Base-by-base conservation (phyloP, 108 stramenopile genomes). In the Discostella stelligeroides region DNA sequence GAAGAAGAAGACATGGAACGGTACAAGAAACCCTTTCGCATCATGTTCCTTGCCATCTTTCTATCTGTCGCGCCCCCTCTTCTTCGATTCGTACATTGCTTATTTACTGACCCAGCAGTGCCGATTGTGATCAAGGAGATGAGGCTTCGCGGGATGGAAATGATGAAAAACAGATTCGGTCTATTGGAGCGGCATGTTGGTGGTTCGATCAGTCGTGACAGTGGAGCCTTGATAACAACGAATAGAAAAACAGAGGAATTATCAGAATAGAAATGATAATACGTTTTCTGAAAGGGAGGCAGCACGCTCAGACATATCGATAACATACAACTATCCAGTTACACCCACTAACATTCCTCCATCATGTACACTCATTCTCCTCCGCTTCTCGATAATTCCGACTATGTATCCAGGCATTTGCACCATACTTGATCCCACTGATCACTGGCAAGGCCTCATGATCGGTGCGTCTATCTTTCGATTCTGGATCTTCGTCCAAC, bases 321-420 rank as follows among this genome's bases (percentile, higher is more conserved):
- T n/a, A n/a, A n/a, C n/a, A n/a, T n/a, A n/a, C n/a, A 49, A 18
- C 1, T 49, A 49, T 0, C 11, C 48, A 18, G 7, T 21, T 18
- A 2, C 48, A 15, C 12, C 18, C 24, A 3, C 8, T 24, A 23
- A 11, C 51, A 53, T 53, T 11, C 5, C 24, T 27, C 24, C 11
- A 45, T 56, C 34, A 56, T 34, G 55, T 38, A 34, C 55, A 56
- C 30, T 56, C 55, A 15, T 14, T 38, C 17, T 56, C 34, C n/a
- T 56, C 55, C 55, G 55, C 55, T 38, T 56, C 47, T 40, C 53
- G 41, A 55, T 66, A 94, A 64, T 94, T 85, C 15, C 84, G 78
- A 65, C 86, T 63, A 53, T 97, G 96, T 41, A 96, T 82, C 95
- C 95, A 96, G 4, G 91, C 87, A 77, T 97, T 97, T 4, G 94